These are phyloP conservation scores for Rubroshorea leprosula DNA, from an alignment of 345 rosid species.

Conservation along the genomic window DNA sequence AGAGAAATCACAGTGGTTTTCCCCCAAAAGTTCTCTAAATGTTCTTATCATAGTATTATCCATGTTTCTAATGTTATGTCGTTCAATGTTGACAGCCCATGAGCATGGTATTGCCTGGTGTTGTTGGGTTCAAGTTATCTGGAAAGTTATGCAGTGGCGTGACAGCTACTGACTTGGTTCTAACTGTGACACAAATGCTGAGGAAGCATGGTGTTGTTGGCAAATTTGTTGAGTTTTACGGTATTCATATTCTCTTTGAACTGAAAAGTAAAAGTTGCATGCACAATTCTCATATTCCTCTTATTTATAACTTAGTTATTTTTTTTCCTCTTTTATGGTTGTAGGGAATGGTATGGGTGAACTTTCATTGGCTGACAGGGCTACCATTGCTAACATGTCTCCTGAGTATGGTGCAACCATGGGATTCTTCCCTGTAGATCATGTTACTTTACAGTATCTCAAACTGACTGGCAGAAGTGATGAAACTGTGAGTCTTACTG, in stretches of 20 bases:
- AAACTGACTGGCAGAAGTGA: slow-evolving; percentile 98
- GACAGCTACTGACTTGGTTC: slow-evolving; percentile 96
- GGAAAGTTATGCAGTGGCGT: slow-evolving; percentile 84
- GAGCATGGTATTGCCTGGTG: slow-evolving; percentile 99
- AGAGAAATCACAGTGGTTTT: too few species aligned
- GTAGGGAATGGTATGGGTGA: slow-evolving; percentile 90
- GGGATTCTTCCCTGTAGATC: slow-evolving; percentile 99
- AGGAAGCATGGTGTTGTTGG: slow-evolving; percentile 99
- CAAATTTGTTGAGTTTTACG: slow-evolving; percentile 96
- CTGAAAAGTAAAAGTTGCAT: slow-evolving; percentile 8
- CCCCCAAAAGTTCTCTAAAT: background rate
- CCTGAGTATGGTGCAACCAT: slow-evolving; percentile 99
- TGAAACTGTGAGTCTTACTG: slow-evolving; percentile 61
- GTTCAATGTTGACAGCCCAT: slow-evolving; percentile 59
- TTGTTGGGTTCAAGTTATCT: slow-evolving; percentile 92
- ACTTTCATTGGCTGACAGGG: slow-evolving; percentile 95
- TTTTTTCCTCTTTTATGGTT: slow-evolving; percentile 7
- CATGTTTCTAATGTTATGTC: slow-evolving; percentile 4
- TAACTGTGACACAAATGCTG: slow-evolving; percentile 94
- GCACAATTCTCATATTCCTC: background rate
- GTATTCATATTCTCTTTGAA: slow-evolving; percentile 34
- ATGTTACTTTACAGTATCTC: slow-evolving; percentile 86
- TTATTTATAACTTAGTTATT: background rate
- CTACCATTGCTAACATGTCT: slow-evolving; percentile 98
- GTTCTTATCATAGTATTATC: background rate